Evolutionary conservation across 768 basidiomycete species (phyloP).

Genomic region (Lentinula raphanica): DNA sequence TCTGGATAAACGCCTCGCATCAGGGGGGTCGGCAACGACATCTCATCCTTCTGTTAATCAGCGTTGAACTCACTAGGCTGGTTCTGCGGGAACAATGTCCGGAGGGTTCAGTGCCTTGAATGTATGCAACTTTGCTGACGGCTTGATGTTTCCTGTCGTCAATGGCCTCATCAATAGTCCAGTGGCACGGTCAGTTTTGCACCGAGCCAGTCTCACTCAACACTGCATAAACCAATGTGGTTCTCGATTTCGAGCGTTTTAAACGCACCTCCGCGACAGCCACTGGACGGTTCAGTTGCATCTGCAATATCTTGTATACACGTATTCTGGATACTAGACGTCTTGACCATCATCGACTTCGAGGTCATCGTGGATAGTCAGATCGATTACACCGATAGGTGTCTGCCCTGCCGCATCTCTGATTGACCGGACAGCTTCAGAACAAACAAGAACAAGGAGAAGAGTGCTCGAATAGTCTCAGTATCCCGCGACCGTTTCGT

Average conservation of each 20-base stretch:
- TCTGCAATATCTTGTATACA: background rate
- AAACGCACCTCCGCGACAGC: background rate
- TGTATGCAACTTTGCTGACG: background rate
- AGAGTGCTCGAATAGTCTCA: too few species aligned
- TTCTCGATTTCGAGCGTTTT: background rate
- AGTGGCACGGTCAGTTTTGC: background rate
- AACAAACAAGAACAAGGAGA: background rate
- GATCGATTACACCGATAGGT: background rate
- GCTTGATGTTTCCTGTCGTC: background rate
- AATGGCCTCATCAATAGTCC: background rate
- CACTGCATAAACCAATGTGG: background rate
- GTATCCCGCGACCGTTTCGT: too few species aligned
- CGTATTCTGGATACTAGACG: background rate
- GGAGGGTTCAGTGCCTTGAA: background rate
- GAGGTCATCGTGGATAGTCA: background rate
- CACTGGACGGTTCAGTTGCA: background rate
- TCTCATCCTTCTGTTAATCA: conserved; percentile 57
- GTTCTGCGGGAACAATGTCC: background rate
- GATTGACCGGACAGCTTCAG: background rate
- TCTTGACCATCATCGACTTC: background rate
- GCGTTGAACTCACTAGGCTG: conserved; percentile 15
- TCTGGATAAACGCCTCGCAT: conserved; percentile 52
- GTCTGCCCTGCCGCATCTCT: background rate
- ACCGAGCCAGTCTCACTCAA: background rate
- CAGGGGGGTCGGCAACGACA: conserved; percentile 58